These are phyloP conservation scores for Edaphochlamys debaryana DNA, from an alignment of 139 green algal genomes.

Conservation along the genomic window DNA sequence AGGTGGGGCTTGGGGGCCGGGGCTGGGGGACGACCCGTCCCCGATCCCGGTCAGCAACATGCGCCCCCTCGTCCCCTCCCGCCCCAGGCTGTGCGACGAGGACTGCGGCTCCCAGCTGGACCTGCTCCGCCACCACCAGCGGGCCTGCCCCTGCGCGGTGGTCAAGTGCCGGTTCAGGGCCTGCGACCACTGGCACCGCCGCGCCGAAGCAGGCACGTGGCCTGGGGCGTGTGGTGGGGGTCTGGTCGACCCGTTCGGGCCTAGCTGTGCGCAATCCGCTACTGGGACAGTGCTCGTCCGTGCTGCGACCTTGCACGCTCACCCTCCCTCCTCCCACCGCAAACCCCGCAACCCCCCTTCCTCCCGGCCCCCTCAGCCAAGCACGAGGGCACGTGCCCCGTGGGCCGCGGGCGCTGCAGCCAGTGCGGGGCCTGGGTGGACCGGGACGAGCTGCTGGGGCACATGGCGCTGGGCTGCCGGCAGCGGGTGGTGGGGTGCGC, in stretches of 20 bases:
- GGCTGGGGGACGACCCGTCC: no score
- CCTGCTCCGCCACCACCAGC: constrained; percentile 29
- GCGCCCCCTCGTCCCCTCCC: no score
- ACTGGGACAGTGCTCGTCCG: no score
- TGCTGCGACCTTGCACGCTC: no score
- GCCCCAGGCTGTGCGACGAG: background rate
- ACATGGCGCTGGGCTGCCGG: constrained; percentile 37
- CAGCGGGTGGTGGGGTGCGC: constrained; percentile 38
- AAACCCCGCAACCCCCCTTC: no score
- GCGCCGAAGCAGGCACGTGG: no score
- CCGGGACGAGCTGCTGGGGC: constrained; percentile 13
- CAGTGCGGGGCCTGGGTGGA: constrained; percentile 31
- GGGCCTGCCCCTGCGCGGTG: constrained; percentile 18
- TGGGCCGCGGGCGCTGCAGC: constrained; percentile 13
- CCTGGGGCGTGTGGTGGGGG: no score
- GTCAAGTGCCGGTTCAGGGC: constrained; percentile 40
- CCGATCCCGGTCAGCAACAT: no score
- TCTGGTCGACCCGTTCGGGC: no score
- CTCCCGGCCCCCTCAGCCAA: background rate
- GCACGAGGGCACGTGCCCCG: constrained; percentile 34
- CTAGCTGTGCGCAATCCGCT: no score
- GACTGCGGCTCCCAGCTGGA: constrained; percentile 1
- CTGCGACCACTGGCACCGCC: constrained; percentile 18
- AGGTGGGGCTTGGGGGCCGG: background rate
- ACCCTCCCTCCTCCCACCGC: no score